Conservation (phyloP, 768 basidiomycete species). For the Termitomyces sp. region DNA sequence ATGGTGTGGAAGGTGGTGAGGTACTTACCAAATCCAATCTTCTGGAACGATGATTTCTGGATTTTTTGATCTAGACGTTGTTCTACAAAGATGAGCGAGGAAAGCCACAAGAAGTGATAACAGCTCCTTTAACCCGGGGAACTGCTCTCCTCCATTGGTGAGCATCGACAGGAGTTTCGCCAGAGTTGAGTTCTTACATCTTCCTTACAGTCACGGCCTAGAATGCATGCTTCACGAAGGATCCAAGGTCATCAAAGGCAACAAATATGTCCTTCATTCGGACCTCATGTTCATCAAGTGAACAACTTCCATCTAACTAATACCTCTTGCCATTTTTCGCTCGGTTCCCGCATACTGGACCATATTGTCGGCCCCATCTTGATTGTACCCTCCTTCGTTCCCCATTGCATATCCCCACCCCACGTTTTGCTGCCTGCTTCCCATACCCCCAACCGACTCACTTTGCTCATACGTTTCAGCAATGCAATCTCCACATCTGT, state of each 20-base stretch:
- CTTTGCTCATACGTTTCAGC: constrained; percentile 82
- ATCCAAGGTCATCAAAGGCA: constrained; percentile 50
- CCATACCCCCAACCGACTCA: constrained; percentile 64
- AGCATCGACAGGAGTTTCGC: not conserved
- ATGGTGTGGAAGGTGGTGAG: constrained; percentile 70
- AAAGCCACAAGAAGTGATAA: constrained; percentile 41
- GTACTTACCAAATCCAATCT: constrained; percentile 21
- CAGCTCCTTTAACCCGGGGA: constrained; percentile 51
- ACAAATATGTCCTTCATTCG: constrained; percentile 69
- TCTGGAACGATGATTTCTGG: not conserved
- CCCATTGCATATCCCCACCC: constrained; percentile 33
- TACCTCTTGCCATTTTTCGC: constrained; percentile 48
- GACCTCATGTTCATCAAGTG: constrained; percentile 56
- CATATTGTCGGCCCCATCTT: constrained; percentile 89
- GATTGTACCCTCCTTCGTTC: constrained; percentile 51
- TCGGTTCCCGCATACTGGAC: constrained; percentile 75
- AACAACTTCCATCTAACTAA: constrained; percentile 22
- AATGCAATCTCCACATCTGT: constrained; percentile 84
- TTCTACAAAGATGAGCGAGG: constrained; percentile 60
- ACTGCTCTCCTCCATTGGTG: constrained; percentile 64
- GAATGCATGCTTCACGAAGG: constrained; percentile 74
- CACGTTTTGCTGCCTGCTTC: constrained; percentile 57
- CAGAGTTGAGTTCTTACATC: not conserved
- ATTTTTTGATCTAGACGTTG: constrained; percentile 40
- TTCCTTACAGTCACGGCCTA: constrained; percentile 72